phyloP scores from a whole-genome alignment of 2,329 filamentous ascomycete species.

The Aspergillus sp. region DNA sequence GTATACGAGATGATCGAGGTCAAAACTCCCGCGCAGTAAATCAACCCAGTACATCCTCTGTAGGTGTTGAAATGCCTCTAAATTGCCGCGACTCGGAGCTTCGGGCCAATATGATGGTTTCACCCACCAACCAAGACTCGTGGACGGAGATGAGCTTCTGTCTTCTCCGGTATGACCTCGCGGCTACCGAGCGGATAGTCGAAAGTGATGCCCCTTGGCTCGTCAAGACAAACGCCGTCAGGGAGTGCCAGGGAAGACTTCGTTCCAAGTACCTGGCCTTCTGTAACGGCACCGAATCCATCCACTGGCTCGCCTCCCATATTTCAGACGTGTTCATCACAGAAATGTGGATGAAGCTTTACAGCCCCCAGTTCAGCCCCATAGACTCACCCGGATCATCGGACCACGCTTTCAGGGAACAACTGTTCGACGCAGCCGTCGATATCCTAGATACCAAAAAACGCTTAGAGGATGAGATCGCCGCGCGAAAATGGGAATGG shows the following conservation, averaged over 20 bases:
- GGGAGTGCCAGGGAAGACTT: conserved; percentile 48
- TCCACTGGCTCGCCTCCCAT: conserved; percentile 65
- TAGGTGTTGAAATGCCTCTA: conserved; percentile 38
- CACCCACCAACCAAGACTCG: conserved; percentile 43
- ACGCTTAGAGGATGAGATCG: conserved; percentile 16
- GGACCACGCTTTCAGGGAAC: conserved; percentile 58
- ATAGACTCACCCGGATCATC: neutral
- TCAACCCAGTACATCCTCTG: conserved; percentile 23
- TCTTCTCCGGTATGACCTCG: conserved; percentile 50
- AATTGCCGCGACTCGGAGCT: conserved; percentile 48
- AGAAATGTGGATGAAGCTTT: conserved; percentile 71
- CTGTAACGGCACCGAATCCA: conserved; percentile 43
- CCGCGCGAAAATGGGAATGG: conserved; percentile 19
- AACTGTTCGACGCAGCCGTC: conserved; percentile 65
- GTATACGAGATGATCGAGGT: conserved; percentile 42
- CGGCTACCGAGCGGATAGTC: conserved; percentile 27
- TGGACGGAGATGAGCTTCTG: conserved; percentile 49
- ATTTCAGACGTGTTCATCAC: conserved; percentile 68
- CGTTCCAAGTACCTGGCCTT: conserved; percentile 50
- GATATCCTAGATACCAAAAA: conserved; percentile 60
- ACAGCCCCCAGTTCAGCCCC: conserved; percentile 57
- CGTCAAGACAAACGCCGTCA: conserved; percentile 38
- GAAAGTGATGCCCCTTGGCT: conserved; percentile 16
- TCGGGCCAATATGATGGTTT: conserved; percentile 40
- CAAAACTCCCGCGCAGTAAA: conserved; percentile 20